Evolutionary conservation across 371 early-diverging fungal genomes (phyloP).

Genomic region (Circinella minor): DNA sequence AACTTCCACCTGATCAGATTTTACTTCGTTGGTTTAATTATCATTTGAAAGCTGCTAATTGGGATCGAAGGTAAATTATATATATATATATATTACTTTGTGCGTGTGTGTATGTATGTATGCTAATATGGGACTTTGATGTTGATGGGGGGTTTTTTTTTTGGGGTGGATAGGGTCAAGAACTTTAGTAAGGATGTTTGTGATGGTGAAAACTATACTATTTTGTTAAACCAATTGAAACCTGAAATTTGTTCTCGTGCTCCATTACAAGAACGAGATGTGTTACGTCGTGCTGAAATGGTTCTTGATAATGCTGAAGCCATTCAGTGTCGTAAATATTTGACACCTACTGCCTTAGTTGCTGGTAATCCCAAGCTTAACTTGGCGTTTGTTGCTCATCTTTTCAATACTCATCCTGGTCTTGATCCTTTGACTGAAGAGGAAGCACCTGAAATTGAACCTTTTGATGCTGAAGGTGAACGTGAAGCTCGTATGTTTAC

Average conservation of each 20-base stretch:
- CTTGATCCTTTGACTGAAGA: conserved; percentile 88
- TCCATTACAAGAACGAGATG: conserved; percentile 82
- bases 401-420: conserved; percentile 96
- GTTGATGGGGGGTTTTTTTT: neutral
- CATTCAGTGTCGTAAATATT: conserved; percentile 91
- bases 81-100: no score
- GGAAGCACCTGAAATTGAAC: conserved; percentile 88
- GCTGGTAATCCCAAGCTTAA: conserved; percentile 96
- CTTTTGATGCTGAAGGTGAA: conserved; percentile 88
- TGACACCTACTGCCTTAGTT: conserved; percentile 91
- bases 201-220: conserved; percentile 94
- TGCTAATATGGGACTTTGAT: no score
- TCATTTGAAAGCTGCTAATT: conserved; percentile 92
- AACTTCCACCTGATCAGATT: conserved; percentile 93
- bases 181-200: conserved; percentile 94
- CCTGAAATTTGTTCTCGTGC: conserved; percentile 81
- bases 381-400: conserved; percentile 93
- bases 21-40: conserved; percentile 98
- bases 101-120: no score
- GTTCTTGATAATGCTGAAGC: conserved; percentile 90
- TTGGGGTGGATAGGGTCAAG: conserved; percentile 58
- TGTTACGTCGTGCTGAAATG: conserved; percentile 83
- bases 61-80: conserved; percentile 64
- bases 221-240: conserved; percentile 91
- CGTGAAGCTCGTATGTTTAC: conserved; percentile 96